Percentiles rank a stretch among this genome's conserved stretches.
These are phyloP conservation scores for Coniella vitis DNA, from an alignment of 2,329 filamentous ascomycete genomes.

Conservation along the genomic window DNA sequence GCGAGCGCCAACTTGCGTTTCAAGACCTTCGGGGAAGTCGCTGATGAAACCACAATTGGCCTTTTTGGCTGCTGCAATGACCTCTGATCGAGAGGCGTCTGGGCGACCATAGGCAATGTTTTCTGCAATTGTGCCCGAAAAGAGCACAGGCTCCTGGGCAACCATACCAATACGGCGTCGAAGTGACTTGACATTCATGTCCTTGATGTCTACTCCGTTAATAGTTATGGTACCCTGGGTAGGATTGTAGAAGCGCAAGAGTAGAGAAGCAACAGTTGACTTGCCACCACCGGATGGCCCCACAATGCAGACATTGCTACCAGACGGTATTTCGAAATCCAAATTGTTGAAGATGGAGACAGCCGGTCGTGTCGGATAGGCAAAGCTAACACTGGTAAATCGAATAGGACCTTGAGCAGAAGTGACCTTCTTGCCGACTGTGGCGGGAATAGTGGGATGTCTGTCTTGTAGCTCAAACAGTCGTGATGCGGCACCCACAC, in stretches of 20 bases:
- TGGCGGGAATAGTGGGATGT: constrained; percentile 78
- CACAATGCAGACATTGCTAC: constrained; percentile 92
- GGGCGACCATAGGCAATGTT: constrained; percentile 91
- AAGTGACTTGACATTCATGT: constrained; percentile 89
- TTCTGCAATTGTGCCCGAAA: constrained; percentile 77
- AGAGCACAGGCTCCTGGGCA: constrained; percentile 89
- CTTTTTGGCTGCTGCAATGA: constrained; percentile 78
- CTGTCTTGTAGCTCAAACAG: constrained; percentile 95
- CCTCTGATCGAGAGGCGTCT: constrained; percentile 68
- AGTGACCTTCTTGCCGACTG: constrained; percentile 68
- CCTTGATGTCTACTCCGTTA: constrained; percentile 73
- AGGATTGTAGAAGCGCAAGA: constrained; percentile 87
- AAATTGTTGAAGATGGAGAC: constrained; percentile 86
- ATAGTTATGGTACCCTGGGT: constrained; percentile 72
- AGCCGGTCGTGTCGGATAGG: constrained; percentile 88
- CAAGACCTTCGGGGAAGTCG: constrained; percentile 91
- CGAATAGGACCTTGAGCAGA: constrained; percentile 85
- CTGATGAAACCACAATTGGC: constrained; percentile 96
- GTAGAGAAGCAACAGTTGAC: constrained; percentile 85
- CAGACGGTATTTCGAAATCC: constrained; percentile 84
- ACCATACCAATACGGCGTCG: constrained; percentile 91
- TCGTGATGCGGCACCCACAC: constrained; percentile 90
- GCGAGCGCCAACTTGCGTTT: constrained; percentile 86
- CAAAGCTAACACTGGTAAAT: constrained; percentile 80
- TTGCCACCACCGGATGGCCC: constrained; percentile 95